Evolutionary conservation across 257 asterid species (phyloP).

Genomic region (Striga asiatica): DNA sequence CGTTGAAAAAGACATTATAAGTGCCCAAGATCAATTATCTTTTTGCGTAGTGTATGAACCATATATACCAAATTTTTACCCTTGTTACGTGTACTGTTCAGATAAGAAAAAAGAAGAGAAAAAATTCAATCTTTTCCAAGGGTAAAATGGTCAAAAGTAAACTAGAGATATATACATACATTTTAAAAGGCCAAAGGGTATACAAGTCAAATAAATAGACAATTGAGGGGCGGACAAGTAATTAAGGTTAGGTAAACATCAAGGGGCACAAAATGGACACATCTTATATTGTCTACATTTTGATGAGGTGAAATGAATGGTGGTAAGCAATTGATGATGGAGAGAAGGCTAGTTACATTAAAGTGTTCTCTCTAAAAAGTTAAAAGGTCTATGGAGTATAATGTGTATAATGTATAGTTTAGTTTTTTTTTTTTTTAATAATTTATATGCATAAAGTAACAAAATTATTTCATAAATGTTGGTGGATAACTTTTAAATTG

Average conservation of each 20-base stretch:
- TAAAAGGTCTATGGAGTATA: too few relatives aligned
- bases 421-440: not conserved
- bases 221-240: conserved; percentile 24
- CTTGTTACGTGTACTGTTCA: conserved; percentile 30
- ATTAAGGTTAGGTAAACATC: conserved; percentile 52
- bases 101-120: conserved; percentile 15
- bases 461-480: too few relatives aligned
- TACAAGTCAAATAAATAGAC: conserved; percentile 14
- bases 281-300: conserved; percentile 34
- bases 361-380: conserved; percentile 1
- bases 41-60: too few relatives aligned
- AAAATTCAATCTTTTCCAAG: too few relatives aligned
- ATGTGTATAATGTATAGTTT: conserved; percentile 7
- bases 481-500: too few relatives aligned
- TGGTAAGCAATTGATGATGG: conserved; percentile 45
- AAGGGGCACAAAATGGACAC: conserved; percentile 34
- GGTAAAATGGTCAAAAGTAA: too few relatives aligned
- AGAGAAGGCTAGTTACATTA: conserved; percentile 22
- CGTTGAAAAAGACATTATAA: conserved; percentile 41
- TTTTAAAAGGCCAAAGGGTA: conserved; percentile 10
- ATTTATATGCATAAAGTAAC: too few relatives aligned
- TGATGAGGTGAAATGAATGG: conserved; percentile 19
- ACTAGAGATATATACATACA: not conserved
- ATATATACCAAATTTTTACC: conserved; percentile 24
- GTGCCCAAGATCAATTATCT: too few relatives aligned